These are phyloP conservation scores for Aquilaria malaccensis DNA, from an alignment of 345 rosid species.

Conservation along the genomic window DNA sequence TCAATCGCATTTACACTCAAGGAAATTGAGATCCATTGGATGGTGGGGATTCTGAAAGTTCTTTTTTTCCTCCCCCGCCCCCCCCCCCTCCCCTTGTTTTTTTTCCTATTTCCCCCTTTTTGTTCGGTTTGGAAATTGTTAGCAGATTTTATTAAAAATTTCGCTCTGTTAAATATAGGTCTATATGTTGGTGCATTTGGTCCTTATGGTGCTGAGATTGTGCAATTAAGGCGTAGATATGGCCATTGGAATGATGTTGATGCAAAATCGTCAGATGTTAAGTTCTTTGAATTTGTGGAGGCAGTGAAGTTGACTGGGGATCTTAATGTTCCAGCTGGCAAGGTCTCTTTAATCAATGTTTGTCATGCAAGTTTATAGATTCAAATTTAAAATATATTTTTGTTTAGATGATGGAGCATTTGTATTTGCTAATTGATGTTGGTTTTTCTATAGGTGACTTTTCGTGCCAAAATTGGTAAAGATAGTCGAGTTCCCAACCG, in stretches of 20 bases:
- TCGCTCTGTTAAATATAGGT: slow-evolving; percentile 39
- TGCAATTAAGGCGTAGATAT: slow-evolving; percentile 79
- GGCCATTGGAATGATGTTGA: slow-evolving; percentile 74
- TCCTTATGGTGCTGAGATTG: slow-evolving; percentile 91
- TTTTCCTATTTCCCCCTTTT: slow-evolving; percentile 3
- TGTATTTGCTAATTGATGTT: slow-evolving; percentile 11
- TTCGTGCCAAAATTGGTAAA: slow-evolving; percentile 93
- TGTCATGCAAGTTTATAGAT: slow-evolving; percentile 1
- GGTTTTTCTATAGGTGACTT: slow-evolving; percentile 63
- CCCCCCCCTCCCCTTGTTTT: slow-evolving; percentile 2
- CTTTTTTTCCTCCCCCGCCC: slow-evolving; percentile 6
- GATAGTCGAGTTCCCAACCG: slow-evolving; percentile 47
- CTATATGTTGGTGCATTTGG: slow-evolving; percentile 94
- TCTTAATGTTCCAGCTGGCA: slow-evolving; percentile 95
- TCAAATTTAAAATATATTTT: background rate
- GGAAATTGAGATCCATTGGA: slow-evolving; percentile 79
- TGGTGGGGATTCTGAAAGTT: slow-evolving; percentile 34
- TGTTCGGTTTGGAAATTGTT: background rate
- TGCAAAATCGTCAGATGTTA: slow-evolving; percentile 50
- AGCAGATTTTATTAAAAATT: slow-evolving; percentile 2
- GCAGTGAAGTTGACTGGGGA: slow-evolving; percentile 98
- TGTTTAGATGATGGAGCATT: background rate
- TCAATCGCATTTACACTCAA: slow-evolving; percentile 60
- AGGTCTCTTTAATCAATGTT: slow-evolving; percentile 36
- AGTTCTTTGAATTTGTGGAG: slow-evolving; percentile 91